Conservation (phyloP, 2,329 filamentous ascomycete genomes). For the Plenodomus tracheiphilus region DNA sequence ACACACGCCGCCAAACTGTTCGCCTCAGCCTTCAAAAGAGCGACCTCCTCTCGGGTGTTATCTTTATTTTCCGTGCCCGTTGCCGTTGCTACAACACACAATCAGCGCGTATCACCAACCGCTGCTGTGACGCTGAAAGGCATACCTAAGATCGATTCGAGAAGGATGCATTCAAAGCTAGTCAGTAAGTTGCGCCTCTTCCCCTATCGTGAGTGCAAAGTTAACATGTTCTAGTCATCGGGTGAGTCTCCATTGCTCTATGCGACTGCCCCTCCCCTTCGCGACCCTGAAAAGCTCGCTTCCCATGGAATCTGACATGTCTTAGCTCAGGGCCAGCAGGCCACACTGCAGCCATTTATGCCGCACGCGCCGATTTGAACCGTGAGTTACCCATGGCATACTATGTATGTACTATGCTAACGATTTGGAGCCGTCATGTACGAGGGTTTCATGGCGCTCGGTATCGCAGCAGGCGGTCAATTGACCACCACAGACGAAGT, state of each 20-base stretch:
- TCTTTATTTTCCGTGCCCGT: conserved; percentile 74
- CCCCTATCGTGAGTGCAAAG: conserved; percentile 4
- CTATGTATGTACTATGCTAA: conserved; percentile 16
- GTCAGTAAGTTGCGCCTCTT: conserved; percentile 67
- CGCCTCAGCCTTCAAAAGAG: conserved; percentile 76
- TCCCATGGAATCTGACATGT: conserved; percentile 34
- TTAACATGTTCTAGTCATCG: conserved; percentile 43
- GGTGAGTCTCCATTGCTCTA: conserved; percentile 32
- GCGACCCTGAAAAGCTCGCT: not conserved
- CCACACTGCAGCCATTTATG: conserved; percentile 96
- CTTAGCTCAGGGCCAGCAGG: conserved; percentile 90
- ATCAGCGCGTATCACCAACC: conserved; percentile 58
- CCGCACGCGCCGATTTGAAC: conserved; percentile 90
- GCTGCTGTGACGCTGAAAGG: conserved; percentile 40
- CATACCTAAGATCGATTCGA: conserved; percentile 38
- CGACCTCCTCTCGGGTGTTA: conserved; percentile 64
- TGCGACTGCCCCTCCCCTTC: conserved; percentile 11
- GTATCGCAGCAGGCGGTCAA: conserved; percentile 93
- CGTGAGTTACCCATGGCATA: conserved; percentile 54
- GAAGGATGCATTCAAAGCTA: conserved; percentile 89
- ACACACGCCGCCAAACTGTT: conserved; percentile 80
- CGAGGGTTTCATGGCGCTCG: conserved; percentile 97
- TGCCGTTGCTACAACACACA: conserved; percentile 70
- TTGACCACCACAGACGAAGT: conserved; percentile 97
- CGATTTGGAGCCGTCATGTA: conserved; percentile 75